Conservation (phyloP, 202 grass and related monocot species). For the Schoenoplectus triqueter region DNA sequence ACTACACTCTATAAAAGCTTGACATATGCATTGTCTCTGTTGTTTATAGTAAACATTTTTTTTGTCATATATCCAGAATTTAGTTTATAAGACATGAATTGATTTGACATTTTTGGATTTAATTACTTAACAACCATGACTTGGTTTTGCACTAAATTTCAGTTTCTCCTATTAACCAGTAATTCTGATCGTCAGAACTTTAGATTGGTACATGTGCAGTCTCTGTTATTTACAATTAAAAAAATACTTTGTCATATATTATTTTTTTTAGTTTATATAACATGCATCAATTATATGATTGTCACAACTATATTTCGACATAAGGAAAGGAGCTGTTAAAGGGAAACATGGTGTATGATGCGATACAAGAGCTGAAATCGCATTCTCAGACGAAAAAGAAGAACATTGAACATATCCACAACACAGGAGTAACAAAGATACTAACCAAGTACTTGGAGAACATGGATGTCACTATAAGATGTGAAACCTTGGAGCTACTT, state of each 20-base stretch:
- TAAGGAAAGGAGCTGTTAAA: constrained; percentile 42
- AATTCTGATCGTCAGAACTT: constrained; percentile 15
- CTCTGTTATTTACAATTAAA: not conserved
- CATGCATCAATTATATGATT: not conserved
- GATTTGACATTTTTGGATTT: not conserved
- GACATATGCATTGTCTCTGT: not conserved
- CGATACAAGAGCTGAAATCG: constrained; percentile 69
- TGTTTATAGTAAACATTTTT: not conserved
- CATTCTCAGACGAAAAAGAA: constrained; percentile 52
- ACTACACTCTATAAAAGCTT: not conserved
- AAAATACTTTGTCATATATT: not conserved
- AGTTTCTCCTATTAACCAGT: not conserved
- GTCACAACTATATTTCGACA: not conserved
- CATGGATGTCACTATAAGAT: constrained; percentile 55
- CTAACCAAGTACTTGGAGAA: constrained; percentile 60
- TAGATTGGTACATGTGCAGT: not conserved
- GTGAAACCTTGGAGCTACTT: constrained; percentile 65
- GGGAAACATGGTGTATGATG: constrained; percentile 66
- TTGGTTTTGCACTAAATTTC: not conserved
- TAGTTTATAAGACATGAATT: not conserved
- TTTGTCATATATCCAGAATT: not conserved
- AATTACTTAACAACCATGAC: not conserved
- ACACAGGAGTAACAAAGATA: constrained; percentile 74
- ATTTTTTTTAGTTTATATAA: not conserved
- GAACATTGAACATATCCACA: constrained; percentile 81